Conservation (phyloP, 176 grass and related monocot genomes). For the Carex kokanica region DNA sequence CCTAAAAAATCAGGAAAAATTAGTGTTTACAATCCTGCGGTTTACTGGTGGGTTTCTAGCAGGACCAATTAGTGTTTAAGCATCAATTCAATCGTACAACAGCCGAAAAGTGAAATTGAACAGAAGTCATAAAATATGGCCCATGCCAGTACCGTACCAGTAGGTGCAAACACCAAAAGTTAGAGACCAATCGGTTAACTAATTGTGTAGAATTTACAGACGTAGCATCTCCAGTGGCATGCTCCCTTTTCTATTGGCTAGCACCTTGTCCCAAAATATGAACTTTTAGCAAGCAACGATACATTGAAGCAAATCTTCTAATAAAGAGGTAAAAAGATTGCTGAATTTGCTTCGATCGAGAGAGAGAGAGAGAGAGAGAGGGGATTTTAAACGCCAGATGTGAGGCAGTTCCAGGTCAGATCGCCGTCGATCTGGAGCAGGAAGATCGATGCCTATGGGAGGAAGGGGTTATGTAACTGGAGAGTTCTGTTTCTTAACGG, state of each 20-base stretch:
- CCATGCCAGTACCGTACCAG: not conserved
- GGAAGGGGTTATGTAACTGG: not conserved
- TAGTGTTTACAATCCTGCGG: slow-evolving; percentile 9
- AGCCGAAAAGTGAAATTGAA: not conserved
- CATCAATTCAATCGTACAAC: not conserved
- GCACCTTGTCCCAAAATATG: no score
- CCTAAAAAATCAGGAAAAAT: not conserved
- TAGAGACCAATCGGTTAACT: no score
- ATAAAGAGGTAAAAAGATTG: not conserved
- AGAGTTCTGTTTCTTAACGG: not conserved
- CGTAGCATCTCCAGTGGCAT: no score
- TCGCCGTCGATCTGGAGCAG: not conserved
- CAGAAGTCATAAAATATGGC: not conserved
- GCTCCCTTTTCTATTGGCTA: no score
- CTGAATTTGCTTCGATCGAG: not conserved
- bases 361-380: not conserved
- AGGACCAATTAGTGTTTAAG: not conserved
- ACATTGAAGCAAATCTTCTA: no score
- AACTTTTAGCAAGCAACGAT: no score
- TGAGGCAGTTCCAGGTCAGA: not conserved
- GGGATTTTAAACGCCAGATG: not conserved
- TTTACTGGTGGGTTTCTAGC: not conserved
- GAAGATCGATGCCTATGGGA: not conserved
- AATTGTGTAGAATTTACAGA: no score
- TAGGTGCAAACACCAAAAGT: no score